phyloP scores from a whole-genome alignment of 176 grass and related monocot species.

The Microstegium vimineum region DNA sequence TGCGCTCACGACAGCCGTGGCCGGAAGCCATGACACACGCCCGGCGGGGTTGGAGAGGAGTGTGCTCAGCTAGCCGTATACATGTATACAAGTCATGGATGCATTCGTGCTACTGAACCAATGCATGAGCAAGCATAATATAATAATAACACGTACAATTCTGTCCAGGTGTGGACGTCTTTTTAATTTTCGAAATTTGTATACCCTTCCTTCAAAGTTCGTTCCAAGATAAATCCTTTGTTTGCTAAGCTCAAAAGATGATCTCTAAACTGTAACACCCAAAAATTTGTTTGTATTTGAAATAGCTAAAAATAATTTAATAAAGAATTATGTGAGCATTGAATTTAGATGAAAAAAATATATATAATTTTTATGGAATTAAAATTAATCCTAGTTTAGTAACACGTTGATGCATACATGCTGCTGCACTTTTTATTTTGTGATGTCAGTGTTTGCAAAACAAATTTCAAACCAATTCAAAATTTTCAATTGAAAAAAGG shows the following conservation, averaged over 20 bases:
- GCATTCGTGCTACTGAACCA: not conserved
- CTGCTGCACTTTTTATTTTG: no score
- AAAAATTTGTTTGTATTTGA: no score
- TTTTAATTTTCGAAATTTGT: not conserved
- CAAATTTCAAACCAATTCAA: no score
- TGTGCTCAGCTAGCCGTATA: not conserved
- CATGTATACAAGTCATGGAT: not conserved
- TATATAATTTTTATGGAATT: no score
- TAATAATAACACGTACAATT: not conserved
- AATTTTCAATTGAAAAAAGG: no score
- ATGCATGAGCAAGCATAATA: not conserved
- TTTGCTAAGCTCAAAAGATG: not conserved
- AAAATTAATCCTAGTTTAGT: no score
- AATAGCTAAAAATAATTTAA: no score
- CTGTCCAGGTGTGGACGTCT: not conserved
- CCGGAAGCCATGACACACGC: constrained; percentile 21
- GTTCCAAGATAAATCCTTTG: not conserved
- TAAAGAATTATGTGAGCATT: no score
- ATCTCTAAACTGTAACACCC: not conserved
- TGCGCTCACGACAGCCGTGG: constrained; percentile 20
- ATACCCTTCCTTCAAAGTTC: not conserved
- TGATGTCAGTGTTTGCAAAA: no score
- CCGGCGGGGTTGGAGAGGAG: not conserved
- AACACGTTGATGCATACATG: no score
- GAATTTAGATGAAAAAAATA: no score